Evolutionary conservation across 148 eudicot species (phyloP), one percentile per base, ranked within the genome.

Genomic region (Vaccinium macrocarpon): DNA sequence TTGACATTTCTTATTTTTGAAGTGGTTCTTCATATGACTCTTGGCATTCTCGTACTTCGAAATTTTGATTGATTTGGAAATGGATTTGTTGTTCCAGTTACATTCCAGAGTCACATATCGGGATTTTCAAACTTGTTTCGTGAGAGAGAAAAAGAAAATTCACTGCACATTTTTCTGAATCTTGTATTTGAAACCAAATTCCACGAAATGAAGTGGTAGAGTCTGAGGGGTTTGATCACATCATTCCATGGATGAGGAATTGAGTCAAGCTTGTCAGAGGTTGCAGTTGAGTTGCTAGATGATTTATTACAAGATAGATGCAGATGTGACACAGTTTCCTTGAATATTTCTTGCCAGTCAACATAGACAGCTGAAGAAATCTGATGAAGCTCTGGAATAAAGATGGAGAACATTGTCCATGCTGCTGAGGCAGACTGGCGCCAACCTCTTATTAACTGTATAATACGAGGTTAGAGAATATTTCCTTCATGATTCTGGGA

Each of bases 371-470:
- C 89, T 42, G 81, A 82, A 85, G 68, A 32, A 32, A 32, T 32
- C 35, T 32, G 35, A 32, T 32, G 35, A 1, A 1, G 35, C 35
- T 32, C 1, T 32, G 35, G 0, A 32, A 32, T 32, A 32, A 32
- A 32, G 35, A 32, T 32, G 35, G 35, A 32, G 35, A 85, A 86
- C 64, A 68, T 89, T 79, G 49, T n/a, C n/a, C n/a, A n/a, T 55
- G 86, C 86, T 35, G 91, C 91, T 68, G 81, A 84, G 85, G 88
- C 62, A 59, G 84, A 84, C 42, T 89, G 89, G 91, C 85, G 81
- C 80, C 77, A 83, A 82, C 91, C 91, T 48, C 86, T 89, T 27
- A 61, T 81, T 74, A 82, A 78, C 79, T 78, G 79, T 57, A 64
- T 86, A 61, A 49, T 85, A 62, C 85, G 87, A 85, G 91, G 91